Evolutionary conservation across 2,329 filamentous ascomycete genomes (phyloP), one percentile per base, ranked within the genome.

Genomic region (Ascocoryne sarcoides): DNA sequence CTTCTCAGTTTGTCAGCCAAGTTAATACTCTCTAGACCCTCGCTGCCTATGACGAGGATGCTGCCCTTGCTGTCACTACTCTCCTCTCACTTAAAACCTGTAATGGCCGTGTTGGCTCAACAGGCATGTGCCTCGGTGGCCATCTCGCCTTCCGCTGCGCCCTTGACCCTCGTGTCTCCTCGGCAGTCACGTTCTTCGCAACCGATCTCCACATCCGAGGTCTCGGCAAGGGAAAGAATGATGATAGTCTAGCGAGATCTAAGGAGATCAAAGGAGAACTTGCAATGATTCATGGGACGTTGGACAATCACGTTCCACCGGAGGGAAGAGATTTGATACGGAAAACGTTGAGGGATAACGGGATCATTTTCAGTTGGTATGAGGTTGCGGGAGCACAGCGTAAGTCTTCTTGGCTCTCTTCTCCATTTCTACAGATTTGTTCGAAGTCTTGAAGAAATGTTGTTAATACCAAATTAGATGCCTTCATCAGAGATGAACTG

Each of bases 301-400:
- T 83, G 60, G 89, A 95, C 62, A 94, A 80, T 43, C 89, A 95
- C 61, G 88, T 95, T 10, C 86, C 87, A 2, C 78, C 86, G 28
- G 75, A 75, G 30, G 89, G 89, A 2, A 73, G 89, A 14, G 87
- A 94, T 62, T 63, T 93, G 50, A 92, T 95, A 60, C 76, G 88
- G 43, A 76, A 76, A 60, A 89, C 86, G 46, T 69, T 95, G 53
- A 79, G 89, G 53, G 85, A 86, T 16, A 76, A 79, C 4, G 82
- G 82, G 8, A 73, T 82, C 4, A 69, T 73, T 8, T 89, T 90
- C 56, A 82, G 77, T 57, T 95, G 86, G 60, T 87, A 92, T 64
- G 89, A 95, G 65, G 79, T 84, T 49, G 84, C 86, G n/a, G 90
- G 86, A 78, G 88, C 89, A 3, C 89, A 95, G 63, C 89, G 73